A percentile compares a stretch with the other conserved stretches of the same genome.
Evolutionary conservation across 805 yeast genomes (phyloP).

Genomic region (Brettanomyces custersianus): DNA sequence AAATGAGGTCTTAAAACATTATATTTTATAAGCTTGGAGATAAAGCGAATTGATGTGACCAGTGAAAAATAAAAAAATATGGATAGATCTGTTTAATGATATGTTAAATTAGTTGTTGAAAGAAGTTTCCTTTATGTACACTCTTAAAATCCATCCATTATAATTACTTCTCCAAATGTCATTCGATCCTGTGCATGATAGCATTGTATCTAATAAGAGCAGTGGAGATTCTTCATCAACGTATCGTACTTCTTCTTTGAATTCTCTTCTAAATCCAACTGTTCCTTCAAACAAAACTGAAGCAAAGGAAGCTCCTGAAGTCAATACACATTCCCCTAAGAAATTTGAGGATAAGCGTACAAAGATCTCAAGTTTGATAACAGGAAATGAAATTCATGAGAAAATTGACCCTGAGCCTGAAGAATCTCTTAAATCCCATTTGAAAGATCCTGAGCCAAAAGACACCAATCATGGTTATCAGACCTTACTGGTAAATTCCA

Average conservation of each 20-base stretch:
- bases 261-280: slow-evolving; percentile 1
- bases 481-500: slow-evolving; percentile 21
- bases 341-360: no score
- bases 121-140: no score
- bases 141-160: no score
- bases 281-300: neutral
- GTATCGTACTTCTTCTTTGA: neutral
- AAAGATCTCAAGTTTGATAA: no score
- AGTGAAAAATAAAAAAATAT: no score
- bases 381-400: neutral
- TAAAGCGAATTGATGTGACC: no score
- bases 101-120: no score
- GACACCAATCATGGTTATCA: slow-evolving; percentile 17
- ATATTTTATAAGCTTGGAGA: no score
- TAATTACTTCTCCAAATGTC: no score
- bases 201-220: slow-evolving; percentile 6
- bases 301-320: slow-evolving; percentile 1
- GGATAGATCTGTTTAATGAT: no score
- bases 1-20: no score
- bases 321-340: neutral
- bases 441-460: neutral
- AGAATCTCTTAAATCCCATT: no score
- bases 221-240: neutral
- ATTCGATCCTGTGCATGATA: slow-evolving; percentile 22
- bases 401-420: neutral